These are phyloP conservation scores for Plasmodium adleri DNA, from an alignment of 169 alveolate genomes.

Conservation along the genomic window DNA sequence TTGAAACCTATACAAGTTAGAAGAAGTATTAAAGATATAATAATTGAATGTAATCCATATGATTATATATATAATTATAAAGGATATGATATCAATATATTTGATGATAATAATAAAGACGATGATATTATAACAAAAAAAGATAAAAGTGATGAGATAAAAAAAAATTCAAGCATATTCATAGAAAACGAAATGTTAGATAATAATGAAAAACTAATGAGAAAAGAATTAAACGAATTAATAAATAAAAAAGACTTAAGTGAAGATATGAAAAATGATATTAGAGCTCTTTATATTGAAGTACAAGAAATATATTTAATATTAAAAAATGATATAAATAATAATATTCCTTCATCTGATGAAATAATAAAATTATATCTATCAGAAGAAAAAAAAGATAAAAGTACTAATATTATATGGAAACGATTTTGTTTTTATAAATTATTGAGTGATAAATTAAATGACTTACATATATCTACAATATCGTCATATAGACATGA, in stretches of 20 bases:
- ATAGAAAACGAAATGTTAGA: constrained; percentile 7
- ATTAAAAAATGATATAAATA: constrained; percentile 55
- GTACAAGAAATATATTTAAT: constrained; percentile 57
- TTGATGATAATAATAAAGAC: background rate
- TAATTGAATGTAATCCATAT: constrained; percentile 32
- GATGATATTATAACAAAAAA: background rate
- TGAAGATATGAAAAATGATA: constrained; percentile 48
- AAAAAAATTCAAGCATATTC: background rate
- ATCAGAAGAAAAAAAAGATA: constrained; percentile 12
- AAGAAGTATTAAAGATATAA: constrained; percentile 51
- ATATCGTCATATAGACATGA: constrained; percentile 40
- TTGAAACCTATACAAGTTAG: constrained; percentile 64
- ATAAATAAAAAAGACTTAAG: constrained; percentile 38
- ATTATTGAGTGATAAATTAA: constrained; percentile 42
- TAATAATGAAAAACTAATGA: constrained; percentile 9
- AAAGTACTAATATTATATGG: constrained; percentile 40
- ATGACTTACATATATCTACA: constrained; percentile 55
- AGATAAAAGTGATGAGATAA: background rate
- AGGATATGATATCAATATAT: constrained; percentile 37
- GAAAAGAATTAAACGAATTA: constrained; percentile 34
- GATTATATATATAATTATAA: constrained; percentile 35
- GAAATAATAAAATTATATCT: constrained; percentile 43
- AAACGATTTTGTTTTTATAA: constrained; percentile 35
- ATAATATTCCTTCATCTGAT: constrained; percentile 35
- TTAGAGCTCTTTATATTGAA: constrained; percentile 54